Evolutionary conservation across 2,329 filamentous ascomycete genomes (phyloP), one percentile per base, ranked within the genome.

Genomic region (Neonectria ditissima): DNA sequence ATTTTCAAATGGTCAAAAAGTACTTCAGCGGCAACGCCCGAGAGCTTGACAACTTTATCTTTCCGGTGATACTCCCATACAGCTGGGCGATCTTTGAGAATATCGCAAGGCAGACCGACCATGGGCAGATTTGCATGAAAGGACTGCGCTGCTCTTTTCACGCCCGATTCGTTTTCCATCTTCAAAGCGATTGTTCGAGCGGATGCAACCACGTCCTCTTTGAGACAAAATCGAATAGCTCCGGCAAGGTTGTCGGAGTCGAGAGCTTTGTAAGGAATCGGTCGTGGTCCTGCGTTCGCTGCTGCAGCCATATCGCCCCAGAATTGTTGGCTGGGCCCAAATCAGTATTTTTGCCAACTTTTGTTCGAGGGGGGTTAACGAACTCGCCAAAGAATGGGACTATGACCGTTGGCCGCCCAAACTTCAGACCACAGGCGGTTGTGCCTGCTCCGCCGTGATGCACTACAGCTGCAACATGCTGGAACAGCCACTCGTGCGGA

Each of bases 361-460:
- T 6, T 9, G 16, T 1, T 10, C 10, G 8, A 8, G 18, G 6
- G 9, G 3, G 13, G 10, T n/a, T 4, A 13, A 64, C 65, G 16
- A 26, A 67, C 66, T 73, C 67, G 14, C 91, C 91, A 67, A 93
- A 93, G 77, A 93, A 93, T 0, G 91, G 90, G 0, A 93, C 89
- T 26, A 92, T 86, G 80, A 91, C 88, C 0, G 88, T 92, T 0
- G 90, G 91, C 68, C 85, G 86, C 2, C 84, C 90, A 66, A 85
- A 89, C 70, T 88, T 89, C 14, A 93, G 79, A 0, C 90, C 89
- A 34, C 89, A 90, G 1, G 91, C 91, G 0, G 90, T 91, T 0
- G 91, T 93, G 1, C 91, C 91, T 0, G 91, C 91, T 7, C 91
- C 91, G 4, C 91, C 91, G 61, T 92, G 91, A 61, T 92, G 90